These are phyloP conservation scores for Alternaria conjuncta DNA, from an alignment of 2,329 filamentous ascomycete species.

Conservation along the genomic window DNA sequence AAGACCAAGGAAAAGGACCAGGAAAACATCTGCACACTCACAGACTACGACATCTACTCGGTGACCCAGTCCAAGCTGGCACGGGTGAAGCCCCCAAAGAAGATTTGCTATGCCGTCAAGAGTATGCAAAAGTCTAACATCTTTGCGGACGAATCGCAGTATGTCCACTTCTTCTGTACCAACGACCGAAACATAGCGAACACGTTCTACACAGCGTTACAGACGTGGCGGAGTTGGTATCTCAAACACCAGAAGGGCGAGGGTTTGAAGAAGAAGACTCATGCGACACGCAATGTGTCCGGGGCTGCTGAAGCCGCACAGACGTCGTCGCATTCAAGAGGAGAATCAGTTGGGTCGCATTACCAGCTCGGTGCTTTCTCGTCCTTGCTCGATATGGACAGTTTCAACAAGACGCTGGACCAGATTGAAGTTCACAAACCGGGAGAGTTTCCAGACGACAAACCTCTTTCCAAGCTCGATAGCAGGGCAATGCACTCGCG, in stretches of 20 bases:
- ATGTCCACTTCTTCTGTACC: conserved; percentile 89
- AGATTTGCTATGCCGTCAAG: conserved; percentile 85
- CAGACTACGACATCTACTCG: conserved; percentile 90
- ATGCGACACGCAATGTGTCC: conserved; percentile 30
- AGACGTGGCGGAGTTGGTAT: conserved; percentile 92
- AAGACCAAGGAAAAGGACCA: conserved; percentile 65
- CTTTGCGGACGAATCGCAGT: conserved; percentile 83
- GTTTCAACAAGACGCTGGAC: conserved; percentile 58
- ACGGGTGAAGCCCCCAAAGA: conserved; percentile 83
- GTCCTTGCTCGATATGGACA: conserved; percentile 69
- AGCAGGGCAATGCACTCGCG: conserved; percentile 41
- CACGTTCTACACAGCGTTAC: conserved; percentile 74
- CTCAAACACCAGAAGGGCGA: conserved; percentile 74
- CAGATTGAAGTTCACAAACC: conserved; percentile 30
- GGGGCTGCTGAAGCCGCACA: conserved; percentile 23
- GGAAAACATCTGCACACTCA: conserved; percentile 78
- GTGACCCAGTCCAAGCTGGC: conserved; percentile 72
- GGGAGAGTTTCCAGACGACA: conserved; percentile 36
- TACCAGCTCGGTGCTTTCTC: conserved; percentile 70
- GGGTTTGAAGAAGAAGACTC: conserved; percentile 51
- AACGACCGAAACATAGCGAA: conserved; percentile 72
- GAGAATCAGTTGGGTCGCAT: conserved; percentile 58
- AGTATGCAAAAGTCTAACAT: conserved; percentile 87
- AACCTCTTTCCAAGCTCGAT: conserved; percentile 31
- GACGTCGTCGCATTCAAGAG: conserved; percentile 34